phyloP scores from a whole-genome alignment of 2,329 filamentous ascomycete genomes.

The Ceratocystis papillata region DNA sequence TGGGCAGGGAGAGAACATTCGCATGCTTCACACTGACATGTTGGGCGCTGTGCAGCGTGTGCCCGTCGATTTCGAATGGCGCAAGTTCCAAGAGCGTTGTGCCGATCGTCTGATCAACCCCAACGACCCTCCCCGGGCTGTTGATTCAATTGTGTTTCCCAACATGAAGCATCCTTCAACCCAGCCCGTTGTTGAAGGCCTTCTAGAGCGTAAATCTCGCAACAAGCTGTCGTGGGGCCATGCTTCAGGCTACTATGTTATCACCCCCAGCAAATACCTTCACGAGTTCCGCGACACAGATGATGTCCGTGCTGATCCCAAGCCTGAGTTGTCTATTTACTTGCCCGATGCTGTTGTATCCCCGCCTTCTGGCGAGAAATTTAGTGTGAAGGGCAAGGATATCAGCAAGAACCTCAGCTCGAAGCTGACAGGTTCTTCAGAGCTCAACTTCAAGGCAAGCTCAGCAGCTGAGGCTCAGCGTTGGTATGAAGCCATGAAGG shows the following conservation, averaged over 20 bases:
- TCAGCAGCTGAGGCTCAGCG: constrained; percentile 67
- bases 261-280: constrained; percentile 76
- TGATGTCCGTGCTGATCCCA: constrained; percentile 56
- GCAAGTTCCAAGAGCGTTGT: constrained; percentile 65
- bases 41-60: constrained; percentile 65
- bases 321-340: constrained; percentile 80
- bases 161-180: constrained; percentile 79
- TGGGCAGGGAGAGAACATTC: constrained; percentile 70
- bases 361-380: constrained; percentile 62
- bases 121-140: constrained; percentile 57
- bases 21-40: constrained; percentile 75
- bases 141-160: constrained; percentile 68
- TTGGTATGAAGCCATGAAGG: constrained; percentile 67
- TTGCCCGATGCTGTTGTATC: constrained; percentile 82
- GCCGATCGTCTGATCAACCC: constrained; percentile 66
- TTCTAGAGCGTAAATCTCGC: constrained; percentile 79
- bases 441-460: constrained; percentile 80
- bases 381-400: constrained; percentile 93
- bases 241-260: constrained; percentile 74
- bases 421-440: constrained; percentile 68
- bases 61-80: constrained; percentile 82
- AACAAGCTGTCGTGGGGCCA: constrained; percentile 71
- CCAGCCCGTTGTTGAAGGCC: constrained; percentile 74
- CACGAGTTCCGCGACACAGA: constrained; percentile 97
- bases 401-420: constrained; percentile 67